These are phyloP conservation scores for Kodamaea kaohsiungensis DNA, from an alignment of 805 yeast species.

Conservation along the genomic window DNA sequence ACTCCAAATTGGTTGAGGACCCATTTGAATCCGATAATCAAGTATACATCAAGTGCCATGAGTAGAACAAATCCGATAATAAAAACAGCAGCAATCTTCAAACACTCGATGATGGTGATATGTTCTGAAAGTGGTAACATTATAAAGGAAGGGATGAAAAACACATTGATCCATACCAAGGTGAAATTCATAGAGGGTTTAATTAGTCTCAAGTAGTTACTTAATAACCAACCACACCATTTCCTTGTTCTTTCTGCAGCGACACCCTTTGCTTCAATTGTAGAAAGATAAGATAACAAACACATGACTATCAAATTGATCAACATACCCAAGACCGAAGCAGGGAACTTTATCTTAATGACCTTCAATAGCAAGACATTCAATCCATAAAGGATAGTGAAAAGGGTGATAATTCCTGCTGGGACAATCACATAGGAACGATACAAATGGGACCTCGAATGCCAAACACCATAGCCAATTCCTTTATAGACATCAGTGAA, in stretches of 20 bases:
- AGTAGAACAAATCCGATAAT: constrained; percentile 58
- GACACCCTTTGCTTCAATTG: constrained; percentile 10
- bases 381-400: constrained; percentile 53
- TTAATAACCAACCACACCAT: constrained; percentile 20
- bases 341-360: constrained; percentile 57
- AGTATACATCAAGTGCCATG: constrained; percentile 46
- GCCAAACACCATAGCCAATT: constrained; percentile 31
- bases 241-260: constrained; percentile 12
- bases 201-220: constrained; percentile 36
- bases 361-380: constrained; percentile 47
- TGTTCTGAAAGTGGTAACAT: constrained; percentile 67
- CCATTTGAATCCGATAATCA: constrained; percentile 11
- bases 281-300: constrained; percentile 26
- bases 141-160: constrained; percentile 77
- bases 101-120: constrained; percentile 66
- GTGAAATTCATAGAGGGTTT: constrained; percentile 70
- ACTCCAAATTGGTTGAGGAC: constrained; percentile 8
- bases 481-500: constrained; percentile 17
- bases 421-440: constrained; percentile 50
- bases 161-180: constrained; percentile 74
- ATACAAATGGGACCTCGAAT: constrained; percentile 34
- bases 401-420: constrained; percentile 46
- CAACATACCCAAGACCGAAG: constrained; percentile 72
- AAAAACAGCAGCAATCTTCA: constrained; percentile 74
- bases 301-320: constrained; percentile 51